These are phyloP conservation scores for Eremomyces bilateralis DNA, from an alignment of 495 filamentous ascomycete species.

Conservation along the genomic window DNA sequence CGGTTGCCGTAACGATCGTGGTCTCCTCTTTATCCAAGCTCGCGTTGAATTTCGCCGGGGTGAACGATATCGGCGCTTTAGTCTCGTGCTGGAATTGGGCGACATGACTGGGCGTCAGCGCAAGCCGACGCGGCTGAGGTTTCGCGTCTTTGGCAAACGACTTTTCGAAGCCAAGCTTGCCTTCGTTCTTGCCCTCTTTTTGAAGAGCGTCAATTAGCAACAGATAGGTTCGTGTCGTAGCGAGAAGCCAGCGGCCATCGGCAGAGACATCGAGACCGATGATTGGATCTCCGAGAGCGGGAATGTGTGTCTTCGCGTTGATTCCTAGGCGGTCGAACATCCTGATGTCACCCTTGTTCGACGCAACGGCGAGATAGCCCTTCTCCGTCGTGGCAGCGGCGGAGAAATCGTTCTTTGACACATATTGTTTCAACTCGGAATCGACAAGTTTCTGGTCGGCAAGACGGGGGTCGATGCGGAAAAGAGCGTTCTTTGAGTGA, in stretches of 20 bases:
- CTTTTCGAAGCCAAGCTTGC: slow-evolving; percentile 92
- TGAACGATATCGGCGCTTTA: slow-evolving; percentile 65
- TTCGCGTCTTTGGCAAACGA: slow-evolving; percentile 82
- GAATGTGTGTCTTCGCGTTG: slow-evolving; percentile 92
- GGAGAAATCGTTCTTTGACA: slow-evolving; percentile 89
- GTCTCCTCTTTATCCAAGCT: slow-evolving; percentile 61
- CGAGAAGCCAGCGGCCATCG: slow-evolving; percentile 87
- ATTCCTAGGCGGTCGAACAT: slow-evolving; percentile 92
- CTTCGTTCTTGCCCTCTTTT: slow-evolving; percentile 84
- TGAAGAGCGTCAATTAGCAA: slow-evolving; percentile 82
- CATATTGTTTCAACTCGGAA: slow-evolving; percentile 81
- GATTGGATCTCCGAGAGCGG: slow-evolving; percentile 85
- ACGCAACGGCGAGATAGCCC: slow-evolving; percentile 89
- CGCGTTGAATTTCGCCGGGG: slow-evolving; percentile 82
- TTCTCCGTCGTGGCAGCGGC: slow-evolving; percentile 84
- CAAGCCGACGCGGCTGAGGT: slow-evolving; percentile 79
- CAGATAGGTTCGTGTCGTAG: slow-evolving; percentile 84
- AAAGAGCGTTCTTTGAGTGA: slow-evolving; percentile 75
- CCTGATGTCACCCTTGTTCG: slow-evolving; percentile 91
- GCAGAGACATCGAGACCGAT: slow-evolving; percentile 87
- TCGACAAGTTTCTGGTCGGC: slow-evolving; percentile 85
- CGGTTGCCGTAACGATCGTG: slow-evolving; percentile 89
- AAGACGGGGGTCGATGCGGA: slow-evolving; percentile 81
- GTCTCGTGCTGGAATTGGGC: slow-evolving; percentile 96
- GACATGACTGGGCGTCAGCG: slow-evolving; percentile 68